These are phyloP conservation scores for Chlamydomonas schloesseri DNA, from an alignment of 139 green algal species.

Conservation along the genomic window DNA sequence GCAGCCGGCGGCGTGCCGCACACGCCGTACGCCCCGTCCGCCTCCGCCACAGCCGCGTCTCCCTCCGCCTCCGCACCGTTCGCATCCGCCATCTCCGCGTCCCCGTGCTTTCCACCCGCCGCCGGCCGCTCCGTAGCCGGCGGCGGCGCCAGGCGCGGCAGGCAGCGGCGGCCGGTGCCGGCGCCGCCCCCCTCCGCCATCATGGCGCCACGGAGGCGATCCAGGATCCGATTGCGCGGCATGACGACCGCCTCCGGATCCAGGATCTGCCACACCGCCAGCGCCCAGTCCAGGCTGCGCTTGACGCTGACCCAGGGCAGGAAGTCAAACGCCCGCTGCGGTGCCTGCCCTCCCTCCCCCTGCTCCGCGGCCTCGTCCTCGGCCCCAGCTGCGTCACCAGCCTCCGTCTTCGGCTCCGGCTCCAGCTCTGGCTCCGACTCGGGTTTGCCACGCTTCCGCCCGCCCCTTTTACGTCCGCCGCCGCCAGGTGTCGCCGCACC, in stretches of 20 bases:
- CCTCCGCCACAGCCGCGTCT: neutral
- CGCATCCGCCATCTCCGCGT: no score
- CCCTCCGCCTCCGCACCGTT: no score
- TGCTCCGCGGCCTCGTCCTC: neutral
- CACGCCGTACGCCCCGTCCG: neutral
- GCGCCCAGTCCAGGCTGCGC: neutral
- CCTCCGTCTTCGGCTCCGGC: no score
- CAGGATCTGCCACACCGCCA: slow-evolving; percentile 9
- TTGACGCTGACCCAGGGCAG: neutral
- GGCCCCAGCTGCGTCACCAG: neutral
- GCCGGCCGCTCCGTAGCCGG: no score
- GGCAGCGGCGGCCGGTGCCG: neutral
- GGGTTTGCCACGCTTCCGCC: no score
- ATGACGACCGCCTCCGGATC: slow-evolving; percentile 14
- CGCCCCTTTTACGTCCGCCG: no score
- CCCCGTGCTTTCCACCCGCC: no score
- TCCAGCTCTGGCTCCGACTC: no score
- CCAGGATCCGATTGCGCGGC: neutral
- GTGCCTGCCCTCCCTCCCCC: neutral
- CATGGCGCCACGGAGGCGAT: neutral
- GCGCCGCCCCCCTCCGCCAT: no score
- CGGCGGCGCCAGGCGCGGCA: neutral
- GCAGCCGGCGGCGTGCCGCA: slow-evolving; percentile 2
- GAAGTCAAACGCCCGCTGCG: neutral
- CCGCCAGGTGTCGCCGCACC: no score